Evolutionary conservation across 352 stramenopile species (phyloP).

Genomic region (Paralagenidium karlingii): DNA sequence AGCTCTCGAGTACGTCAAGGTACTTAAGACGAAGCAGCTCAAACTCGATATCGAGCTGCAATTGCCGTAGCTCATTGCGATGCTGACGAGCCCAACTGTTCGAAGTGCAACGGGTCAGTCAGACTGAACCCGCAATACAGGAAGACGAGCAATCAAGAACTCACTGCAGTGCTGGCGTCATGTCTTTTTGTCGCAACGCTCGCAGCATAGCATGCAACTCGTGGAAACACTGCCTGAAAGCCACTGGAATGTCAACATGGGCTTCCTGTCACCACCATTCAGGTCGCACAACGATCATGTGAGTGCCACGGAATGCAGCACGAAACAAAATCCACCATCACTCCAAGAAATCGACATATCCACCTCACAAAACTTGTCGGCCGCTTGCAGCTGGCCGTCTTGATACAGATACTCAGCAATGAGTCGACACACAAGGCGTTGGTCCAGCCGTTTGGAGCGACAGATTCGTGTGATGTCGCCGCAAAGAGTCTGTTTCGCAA

Average conservation of each 20-base stretch:
- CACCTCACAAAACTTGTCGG: constrained; percentile 33
- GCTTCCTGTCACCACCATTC: constrained; percentile 26
- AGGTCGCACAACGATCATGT: no score
- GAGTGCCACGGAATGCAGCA: no score
- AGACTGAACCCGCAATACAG: not conserved
- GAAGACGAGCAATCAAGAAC: constrained; percentile 2
- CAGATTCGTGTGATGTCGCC: constrained; percentile 59
- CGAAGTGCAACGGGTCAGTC: not conserved
- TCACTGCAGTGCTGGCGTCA: constrained; percentile 52
- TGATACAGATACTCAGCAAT: constrained; percentile 72
- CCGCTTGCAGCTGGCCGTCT: constrained; percentile 58
- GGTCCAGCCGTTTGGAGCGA: constrained; percentile 38
- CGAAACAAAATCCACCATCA: no score
- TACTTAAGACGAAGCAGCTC: constrained; percentile 75
- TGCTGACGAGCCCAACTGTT: constrained; percentile 49
- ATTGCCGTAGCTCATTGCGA: constrained; percentile 25
- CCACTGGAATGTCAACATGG: constrained; percentile 25
- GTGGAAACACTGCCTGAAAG: constrained; percentile 50
- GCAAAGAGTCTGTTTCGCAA: constrained; percentile 26
- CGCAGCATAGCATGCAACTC: constrained; percentile 53
- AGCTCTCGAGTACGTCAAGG: constrained; percentile 54
- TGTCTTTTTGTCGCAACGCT: constrained; percentile 45
- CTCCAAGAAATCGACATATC: not conserved
- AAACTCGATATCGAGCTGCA: constrained; percentile 71
- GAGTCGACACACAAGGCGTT: constrained; percentile 44